These are phyloP conservation scores for Phalaenopsis equestris DNA, from an alignment of 106 monocot species.

Conservation along the genomic window DNA sequence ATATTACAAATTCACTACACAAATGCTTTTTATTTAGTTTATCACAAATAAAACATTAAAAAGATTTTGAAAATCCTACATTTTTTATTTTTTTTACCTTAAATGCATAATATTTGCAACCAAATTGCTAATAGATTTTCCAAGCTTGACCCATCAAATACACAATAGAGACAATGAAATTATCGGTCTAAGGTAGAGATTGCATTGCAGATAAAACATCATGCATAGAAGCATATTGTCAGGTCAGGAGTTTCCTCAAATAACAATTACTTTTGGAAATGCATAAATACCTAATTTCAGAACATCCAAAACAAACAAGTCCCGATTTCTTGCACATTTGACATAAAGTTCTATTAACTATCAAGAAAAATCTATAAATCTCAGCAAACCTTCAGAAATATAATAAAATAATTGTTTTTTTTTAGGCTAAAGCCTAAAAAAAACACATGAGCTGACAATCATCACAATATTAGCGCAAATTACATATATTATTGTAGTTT, in stretches of 20 bases:
- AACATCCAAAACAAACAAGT: neutral
- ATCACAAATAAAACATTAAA: too few species aligned
- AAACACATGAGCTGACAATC: neutral
- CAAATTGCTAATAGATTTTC: neutral
- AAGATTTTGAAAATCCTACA: neutral
- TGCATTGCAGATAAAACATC: neutral
- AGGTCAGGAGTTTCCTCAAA: neutral
- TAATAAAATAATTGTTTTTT: neutral
- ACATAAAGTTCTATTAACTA: neutral
- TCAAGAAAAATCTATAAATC: neutral
- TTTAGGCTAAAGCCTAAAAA: neutral
- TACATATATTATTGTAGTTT: neutral
- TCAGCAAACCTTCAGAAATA: neutral
- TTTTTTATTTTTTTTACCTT: neutral
- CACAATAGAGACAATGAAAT: neutral
- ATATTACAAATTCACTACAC: too few species aligned
- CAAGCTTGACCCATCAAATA: neutral
- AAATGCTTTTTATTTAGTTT: too few species aligned
- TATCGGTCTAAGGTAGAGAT: neutral
- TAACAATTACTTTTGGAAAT: neutral
- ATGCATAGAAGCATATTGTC: neutral
- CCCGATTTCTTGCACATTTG: neutral
- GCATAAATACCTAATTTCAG: neutral
- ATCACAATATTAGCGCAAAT: neutral
- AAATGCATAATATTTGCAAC: neutral